phyloP scores from a whole-genome alignment of 257 asterid genomes.

The Jasminum sambac region DNA sequence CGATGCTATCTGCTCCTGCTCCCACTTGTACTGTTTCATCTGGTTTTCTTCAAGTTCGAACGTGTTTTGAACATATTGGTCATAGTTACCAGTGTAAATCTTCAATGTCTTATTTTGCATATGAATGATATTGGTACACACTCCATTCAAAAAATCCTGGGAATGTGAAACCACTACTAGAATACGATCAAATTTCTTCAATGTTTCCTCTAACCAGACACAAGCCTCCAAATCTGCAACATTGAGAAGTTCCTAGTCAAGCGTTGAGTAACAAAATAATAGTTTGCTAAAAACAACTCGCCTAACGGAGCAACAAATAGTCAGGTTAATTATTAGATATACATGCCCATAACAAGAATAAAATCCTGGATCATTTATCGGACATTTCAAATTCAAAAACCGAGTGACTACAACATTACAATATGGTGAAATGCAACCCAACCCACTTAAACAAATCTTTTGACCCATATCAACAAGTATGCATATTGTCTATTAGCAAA shows the following conservation, averaged over 20 bases:
- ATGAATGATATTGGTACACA: conserved; percentile 94
- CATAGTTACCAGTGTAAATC: conserved; percentile 81
- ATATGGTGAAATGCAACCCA: not conserved
- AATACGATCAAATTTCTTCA: conserved; percentile 83
- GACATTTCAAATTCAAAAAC: not conserved
- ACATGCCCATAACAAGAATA: not conserved
- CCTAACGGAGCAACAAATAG: conserved; percentile 19
- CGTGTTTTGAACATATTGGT: conserved; percentile 95
- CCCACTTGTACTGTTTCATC: conserved; percentile 98
- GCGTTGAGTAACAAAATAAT: not conserved
- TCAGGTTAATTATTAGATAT: not conserved
- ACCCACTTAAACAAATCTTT: not conserved
- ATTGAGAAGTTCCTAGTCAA: not conserved
- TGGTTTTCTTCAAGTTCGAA: conserved; percentile 91
- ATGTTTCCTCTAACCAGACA: conserved; percentile 91
- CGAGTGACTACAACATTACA: not conserved
- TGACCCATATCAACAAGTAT: not conserved
- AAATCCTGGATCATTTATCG: not conserved
- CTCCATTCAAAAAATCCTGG: conserved; percentile 96
- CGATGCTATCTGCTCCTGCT: conserved; percentile 89
- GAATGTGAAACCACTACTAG: conserved; percentile 97
- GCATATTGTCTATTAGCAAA: not conserved
- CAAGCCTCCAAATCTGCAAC: conserved; percentile 90
- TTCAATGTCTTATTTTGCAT: conserved; percentile 87
- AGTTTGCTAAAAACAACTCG: not conserved